Evolutionary conservation across 1,284 basidiomycete species (phyloP), one percentile per base, ranked within the genome.

Genomic region (Apiotrichum veenhuisii): DNA sequence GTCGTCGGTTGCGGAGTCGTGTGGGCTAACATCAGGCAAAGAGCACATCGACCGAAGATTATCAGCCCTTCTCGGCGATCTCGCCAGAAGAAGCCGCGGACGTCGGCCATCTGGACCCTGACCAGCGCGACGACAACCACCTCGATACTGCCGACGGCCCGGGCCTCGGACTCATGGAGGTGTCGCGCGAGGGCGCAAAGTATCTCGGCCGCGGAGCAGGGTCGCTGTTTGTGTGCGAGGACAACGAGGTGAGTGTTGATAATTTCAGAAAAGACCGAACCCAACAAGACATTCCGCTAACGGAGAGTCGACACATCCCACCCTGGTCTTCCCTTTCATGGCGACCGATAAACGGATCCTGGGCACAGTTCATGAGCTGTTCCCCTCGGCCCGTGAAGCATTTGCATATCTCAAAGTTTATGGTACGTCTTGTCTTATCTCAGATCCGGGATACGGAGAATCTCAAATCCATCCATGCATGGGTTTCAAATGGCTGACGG

Each of bases 181-280:
- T 54, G 5, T 50, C 49, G 9, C 43, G 57, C 5, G 57, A 62
- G 23, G 60, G 60, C 9, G 45, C 52, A 42, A 58, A 58, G 44
- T 66, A 56, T 34, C 54, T 62, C 11, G 64, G 64, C 17, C 47
- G 64, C 8, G 64, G 64, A 9, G 64, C 64, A 3, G 64, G 64
- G 2, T 55, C 64, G 2, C 27, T 66, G 18, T 62, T 64, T 37
- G 46, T 64, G 10, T 58, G 56, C 25, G 64, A 66, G 20, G 57
- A 60, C 26, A 57, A 54, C 10, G 52, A 59, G 51, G 58, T 60
- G n/a, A 2, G 51, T 20, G 15, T 17, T 26, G 37, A 54, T 40
- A 18, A 38, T 11, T 34, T 22, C 12, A n/a, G n/a, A n/a, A n/a
- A 7, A 9, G 15, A 30, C 30, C 10, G 22, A 36, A n/a, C n/a